A percentile compares a stretch with the other conserved stretches of the same genome.
These are phyloP conservation scores for Oemleria cerasiformis DNA, from an alignment of 306 rosid species.

Conservation along the genomic window DNA sequence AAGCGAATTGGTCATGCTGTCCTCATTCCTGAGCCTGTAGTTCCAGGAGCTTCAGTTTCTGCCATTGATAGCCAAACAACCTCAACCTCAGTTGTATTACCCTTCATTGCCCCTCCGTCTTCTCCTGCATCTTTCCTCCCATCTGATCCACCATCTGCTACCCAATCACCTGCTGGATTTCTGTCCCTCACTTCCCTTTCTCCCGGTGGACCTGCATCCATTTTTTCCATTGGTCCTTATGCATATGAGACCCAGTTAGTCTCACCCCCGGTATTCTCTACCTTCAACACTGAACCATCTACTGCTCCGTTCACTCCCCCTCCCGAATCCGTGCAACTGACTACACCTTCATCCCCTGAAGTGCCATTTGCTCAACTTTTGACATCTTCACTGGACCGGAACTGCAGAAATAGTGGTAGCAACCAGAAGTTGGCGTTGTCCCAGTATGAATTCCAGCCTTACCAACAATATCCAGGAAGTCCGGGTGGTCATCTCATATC, in stretches of 20 bases:
- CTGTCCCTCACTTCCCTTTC: conserved; percentile 72
- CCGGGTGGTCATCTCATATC: conserved; percentile 86
- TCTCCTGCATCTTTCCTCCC: conserved; percentile 95
- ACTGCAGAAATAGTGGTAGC: conserved; percentile 47
- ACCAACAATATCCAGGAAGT: conserved; percentile 88
- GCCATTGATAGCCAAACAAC: conserved; percentile 44
- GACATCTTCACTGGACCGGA: conserved; percentile 72
- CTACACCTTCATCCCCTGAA: conserved; percentile 98
- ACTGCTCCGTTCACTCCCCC: conserved; percentile 97
- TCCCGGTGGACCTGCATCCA: conserved; percentile 70
- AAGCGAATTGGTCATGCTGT: conserved; percentile 93
- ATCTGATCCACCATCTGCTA: conserved; percentile 82
- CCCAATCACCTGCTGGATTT: conserved; percentile 81
- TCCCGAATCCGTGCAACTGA: conserved; percentile 84
- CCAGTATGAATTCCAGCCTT: conserved; percentile 77
- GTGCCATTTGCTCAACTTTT: conserved; percentile 97
- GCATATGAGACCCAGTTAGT: conserved; percentile 94
- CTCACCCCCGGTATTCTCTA: conserved; percentile 94
- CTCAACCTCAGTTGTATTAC: conserved; percentile 61
- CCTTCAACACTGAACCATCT: conserved; percentile 88
- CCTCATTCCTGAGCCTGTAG: conserved; percentile 81
- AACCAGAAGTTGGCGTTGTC: conserved; percentile 72
- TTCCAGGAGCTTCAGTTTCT: conserved; percentile 48
- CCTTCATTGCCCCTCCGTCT: conserved; percentile 95
- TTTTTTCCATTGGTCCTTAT: conserved; percentile 87